Conservation (phyloP, 116 monocot species). For the Thalassia testudinum region DNA sequence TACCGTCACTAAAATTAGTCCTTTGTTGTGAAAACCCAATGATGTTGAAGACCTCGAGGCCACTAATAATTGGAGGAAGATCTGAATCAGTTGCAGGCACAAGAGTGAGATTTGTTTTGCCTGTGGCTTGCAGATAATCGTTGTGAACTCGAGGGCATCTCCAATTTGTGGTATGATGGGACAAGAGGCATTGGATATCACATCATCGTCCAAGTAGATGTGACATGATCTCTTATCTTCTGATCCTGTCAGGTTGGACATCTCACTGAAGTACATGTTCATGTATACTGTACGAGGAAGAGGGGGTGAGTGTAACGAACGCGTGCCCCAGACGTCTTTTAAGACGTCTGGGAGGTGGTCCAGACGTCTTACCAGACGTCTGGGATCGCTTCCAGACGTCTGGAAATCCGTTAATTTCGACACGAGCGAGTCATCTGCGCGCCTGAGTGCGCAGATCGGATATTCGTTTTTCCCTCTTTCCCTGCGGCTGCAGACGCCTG, state of each 20-base stretch:
- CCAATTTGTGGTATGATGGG: not conserved
- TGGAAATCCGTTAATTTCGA: no score
- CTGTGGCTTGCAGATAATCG: not conserved
- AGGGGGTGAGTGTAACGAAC: no score
- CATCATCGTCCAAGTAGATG: constrained; percentile 1
- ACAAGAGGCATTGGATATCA: not conserved
- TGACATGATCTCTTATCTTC: constrained; percentile 4
- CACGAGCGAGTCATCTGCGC: no score
- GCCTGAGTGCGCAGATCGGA: no score
- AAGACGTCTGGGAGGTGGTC: no score
- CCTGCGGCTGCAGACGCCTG: no score
- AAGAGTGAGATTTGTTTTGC: constrained; percentile 4
- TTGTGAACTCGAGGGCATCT: not conserved
- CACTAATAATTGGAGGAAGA: constrained; percentile 28
- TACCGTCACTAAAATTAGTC: no score
- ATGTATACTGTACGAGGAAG: not conserved
- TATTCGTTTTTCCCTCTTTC: no score
- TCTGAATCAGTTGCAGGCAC: constrained; percentile 3
- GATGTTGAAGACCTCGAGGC: constrained; percentile 14
- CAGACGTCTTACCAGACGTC: no score
- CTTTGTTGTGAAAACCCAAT: no score
- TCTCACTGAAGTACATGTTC: constrained; percentile 27
- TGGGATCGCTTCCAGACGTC: no score
- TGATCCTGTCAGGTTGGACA: not conserved
- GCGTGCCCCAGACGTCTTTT: no score